These are phyloP conservation scores for Cyberlindnera sargentensis DNA, from an alignment of 805 yeast genomes.

Conservation along the genomic window DNA sequence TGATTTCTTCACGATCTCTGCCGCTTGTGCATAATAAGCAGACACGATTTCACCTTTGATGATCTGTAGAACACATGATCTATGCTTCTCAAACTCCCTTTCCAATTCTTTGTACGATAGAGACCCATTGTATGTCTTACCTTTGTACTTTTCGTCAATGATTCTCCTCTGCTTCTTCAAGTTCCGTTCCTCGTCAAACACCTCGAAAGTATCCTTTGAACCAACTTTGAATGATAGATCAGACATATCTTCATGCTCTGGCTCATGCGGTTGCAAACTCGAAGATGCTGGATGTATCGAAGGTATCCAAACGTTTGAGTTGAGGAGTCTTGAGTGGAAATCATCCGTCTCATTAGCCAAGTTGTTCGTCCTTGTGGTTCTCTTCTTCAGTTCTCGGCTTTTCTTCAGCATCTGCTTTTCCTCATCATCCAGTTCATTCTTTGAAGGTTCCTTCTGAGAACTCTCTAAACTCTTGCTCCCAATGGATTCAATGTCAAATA, in stretches of 20 bases:
- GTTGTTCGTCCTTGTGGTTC: not conserved
- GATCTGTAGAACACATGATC: slow-evolving; percentile 30
- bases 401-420: not conserved
- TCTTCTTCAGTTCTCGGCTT: not conserved
- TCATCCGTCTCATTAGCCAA: slow-evolving; percentile 4
- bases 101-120: slow-evolving; percentile 26
- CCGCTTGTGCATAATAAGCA: slow-evolving; percentile 44
- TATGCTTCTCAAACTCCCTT: slow-evolving; percentile 24
- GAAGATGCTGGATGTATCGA: not conserved
- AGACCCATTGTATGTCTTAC: slow-evolving; percentile 19
- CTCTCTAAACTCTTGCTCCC: not conserved
- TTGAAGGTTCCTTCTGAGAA: not conserved
- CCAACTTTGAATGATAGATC: slow-evolving; percentile 11
- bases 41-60: slow-evolving; percentile 41
- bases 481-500: not conserved
- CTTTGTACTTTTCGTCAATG: slow-evolving; percentile 16
- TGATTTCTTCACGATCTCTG: slow-evolving; percentile 31
- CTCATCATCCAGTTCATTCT: not conserved
- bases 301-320: slow-evolving; percentile 9
- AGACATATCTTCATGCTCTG: slow-evolving; percentile 3
- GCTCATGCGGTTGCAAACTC: not conserved
- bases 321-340: slow-evolving; percentile 7
- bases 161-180: slow-evolving; percentile 8
- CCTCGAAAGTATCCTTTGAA: slow-evolving; percentile 10
- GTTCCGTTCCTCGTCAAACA: slow-evolving; percentile 14